phyloP scores from a whole-genome alignment of 2,329 filamentous ascomycete genomes.

The Cladophialophora yegresii region DNA sequence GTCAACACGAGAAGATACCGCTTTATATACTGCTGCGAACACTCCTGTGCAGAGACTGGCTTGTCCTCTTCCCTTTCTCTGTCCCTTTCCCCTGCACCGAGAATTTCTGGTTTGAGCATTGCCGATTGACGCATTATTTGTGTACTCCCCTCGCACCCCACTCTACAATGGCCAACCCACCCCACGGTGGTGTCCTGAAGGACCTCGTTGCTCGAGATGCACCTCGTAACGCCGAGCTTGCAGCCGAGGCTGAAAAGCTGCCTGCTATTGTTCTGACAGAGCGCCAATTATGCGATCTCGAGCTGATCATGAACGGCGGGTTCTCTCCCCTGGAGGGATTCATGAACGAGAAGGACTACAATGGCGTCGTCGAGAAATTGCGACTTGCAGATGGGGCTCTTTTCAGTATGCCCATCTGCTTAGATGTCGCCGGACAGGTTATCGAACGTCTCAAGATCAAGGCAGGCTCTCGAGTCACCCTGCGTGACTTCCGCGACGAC shows the following conservation, averaged over 20 bases:
- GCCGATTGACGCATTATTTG: neutral
- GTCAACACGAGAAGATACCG: neutral
- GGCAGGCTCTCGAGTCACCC: conserved; percentile 76
- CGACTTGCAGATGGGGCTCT: conserved; percentile 85
- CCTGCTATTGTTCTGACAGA: conserved; percentile 83
- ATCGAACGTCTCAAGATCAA: conserved; percentile 76
- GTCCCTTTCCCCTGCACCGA: neutral
- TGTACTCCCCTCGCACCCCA: neutral
- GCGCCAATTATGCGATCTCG: conserved; percentile 95
- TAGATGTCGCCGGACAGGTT: conserved; percentile 75
- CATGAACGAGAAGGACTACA: conserved; percentile 96
- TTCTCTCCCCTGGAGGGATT: conserved; percentile 98
- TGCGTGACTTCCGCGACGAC: conserved; percentile 95
- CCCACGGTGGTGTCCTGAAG: conserved; percentile 93
- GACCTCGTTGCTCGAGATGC: conserved; percentile 93
- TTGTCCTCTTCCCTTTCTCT: conserved; percentile 3
- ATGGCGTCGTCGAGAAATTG: conserved; percentile 84
- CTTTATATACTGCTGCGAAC: conserved; percentile 9
- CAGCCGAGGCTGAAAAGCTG: conserved; percentile 79
- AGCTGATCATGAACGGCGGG: conserved; percentile 94
- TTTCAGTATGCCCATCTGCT: conserved; percentile 95
- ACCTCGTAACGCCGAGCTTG: conserved; percentile 76
- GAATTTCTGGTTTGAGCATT: neutral
- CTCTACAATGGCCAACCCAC: conserved; percentile 54
- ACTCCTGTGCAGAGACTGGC: neutral